These are phyloP conservation scores for Strobilomyces confusus DNA, from an alignment of 768 basidiomycete species.

Conservation along the genomic window DNA sequence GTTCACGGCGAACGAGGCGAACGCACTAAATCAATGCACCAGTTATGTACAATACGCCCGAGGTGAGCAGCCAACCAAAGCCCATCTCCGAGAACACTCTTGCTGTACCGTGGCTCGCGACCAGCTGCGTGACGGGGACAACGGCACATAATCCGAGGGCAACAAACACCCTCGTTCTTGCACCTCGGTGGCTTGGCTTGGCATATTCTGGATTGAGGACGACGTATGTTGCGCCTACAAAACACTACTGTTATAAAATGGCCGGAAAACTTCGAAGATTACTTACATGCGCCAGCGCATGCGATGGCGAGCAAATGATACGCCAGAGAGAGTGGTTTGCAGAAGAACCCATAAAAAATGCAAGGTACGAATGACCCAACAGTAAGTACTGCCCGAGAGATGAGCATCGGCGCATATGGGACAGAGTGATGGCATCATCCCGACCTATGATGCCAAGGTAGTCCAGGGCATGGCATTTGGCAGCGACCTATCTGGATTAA, in stretches of 20 bases:
- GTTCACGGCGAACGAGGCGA: slow-evolving; percentile 26
- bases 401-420: slow-evolving; percentile 5
- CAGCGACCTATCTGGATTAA: slow-evolving; percentile 45
- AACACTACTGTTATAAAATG: slow-evolving; percentile 1
- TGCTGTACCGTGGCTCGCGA: slow-evolving; percentile 53
- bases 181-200: slow-evolving; percentile 68
- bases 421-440: slow-evolving; percentile 12
- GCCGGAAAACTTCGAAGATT: not conserved
- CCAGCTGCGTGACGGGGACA: slow-evolving; percentile 64
- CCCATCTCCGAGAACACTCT: slow-evolving; percentile 61
- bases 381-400: slow-evolving; percentile 44
- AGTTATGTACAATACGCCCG: slow-evolving; percentile 69
- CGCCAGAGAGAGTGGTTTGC: slow-evolving; percentile 49
- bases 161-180: slow-evolving; percentile 77
- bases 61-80: slow-evolving; percentile 62
- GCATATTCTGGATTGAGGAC: slow-evolving; percentile 78
- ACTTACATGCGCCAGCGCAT: slow-evolving; percentile 56
- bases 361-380: slow-evolving; percentile 78
- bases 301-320: slow-evolving; percentile 53
- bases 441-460: slow-evolving; percentile 76
- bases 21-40: slow-evolving; percentile 84
- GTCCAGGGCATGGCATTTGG: slow-evolving; percentile 62
- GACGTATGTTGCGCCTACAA: slow-evolving; percentile 61
- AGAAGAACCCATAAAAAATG: slow-evolving; percentile 77
- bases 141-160: slow-evolving; percentile 68